A percentile compares a stretch with the other conserved stretches of the same genome.
phyloP scores from a whole-genome alignment of 2,329 filamentous ascomycete genomes.

The Phoma herbarum region DNA sequence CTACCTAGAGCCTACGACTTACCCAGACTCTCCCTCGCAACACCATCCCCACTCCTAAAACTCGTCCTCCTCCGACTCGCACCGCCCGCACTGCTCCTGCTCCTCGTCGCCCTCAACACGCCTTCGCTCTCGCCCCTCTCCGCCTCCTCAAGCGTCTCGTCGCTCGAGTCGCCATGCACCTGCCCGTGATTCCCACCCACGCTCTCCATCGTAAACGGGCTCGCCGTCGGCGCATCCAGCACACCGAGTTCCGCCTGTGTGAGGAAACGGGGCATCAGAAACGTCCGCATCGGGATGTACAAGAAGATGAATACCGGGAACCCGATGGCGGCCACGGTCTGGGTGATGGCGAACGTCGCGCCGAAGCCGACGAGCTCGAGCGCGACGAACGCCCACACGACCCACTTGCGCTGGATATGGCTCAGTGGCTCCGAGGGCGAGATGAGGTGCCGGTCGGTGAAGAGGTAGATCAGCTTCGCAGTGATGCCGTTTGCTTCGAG shows the following conservation, averaged over 20 bases:
- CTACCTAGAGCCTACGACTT: background rate
- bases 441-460: slow-evolving; percentile 58
- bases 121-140: slow-evolving; percentile 36
- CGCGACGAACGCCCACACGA: slow-evolving; percentile 61
- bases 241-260: slow-evolving; percentile 58
- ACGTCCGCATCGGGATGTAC: slow-evolving; percentile 64
- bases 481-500: slow-evolving; percentile 65
- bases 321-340: slow-evolving; percentile 67
- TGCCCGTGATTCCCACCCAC: slow-evolving; percentile 59
- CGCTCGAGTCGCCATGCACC: slow-evolving; percentile 10
- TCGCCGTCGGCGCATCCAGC: slow-evolving; percentile 64
- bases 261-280: slow-evolving; percentile 62
- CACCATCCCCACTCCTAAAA: background rate
- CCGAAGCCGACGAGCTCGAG: slow-evolving; percentile 63
- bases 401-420: slow-evolving; percentile 53
- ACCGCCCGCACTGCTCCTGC: background rate
- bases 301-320: slow-evolving; percentile 67
- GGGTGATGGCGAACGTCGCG: slow-evolving; percentile 65
- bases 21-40: background rate
- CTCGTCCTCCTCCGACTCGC: background rate
- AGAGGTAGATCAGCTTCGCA: slow-evolving; percentile 60
- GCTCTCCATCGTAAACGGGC: slow-evolving; percentile 62
- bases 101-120: background rate
- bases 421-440: slow-evolving; percentile 59
- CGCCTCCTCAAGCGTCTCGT: slow-evolving; percentile 35